Evolutionary conservation across 192 early-diverging fungal genomes (phyloP), one percentile per base, ranked within the genome.

Genomic region (Gonapodya prolifera): DNA sequence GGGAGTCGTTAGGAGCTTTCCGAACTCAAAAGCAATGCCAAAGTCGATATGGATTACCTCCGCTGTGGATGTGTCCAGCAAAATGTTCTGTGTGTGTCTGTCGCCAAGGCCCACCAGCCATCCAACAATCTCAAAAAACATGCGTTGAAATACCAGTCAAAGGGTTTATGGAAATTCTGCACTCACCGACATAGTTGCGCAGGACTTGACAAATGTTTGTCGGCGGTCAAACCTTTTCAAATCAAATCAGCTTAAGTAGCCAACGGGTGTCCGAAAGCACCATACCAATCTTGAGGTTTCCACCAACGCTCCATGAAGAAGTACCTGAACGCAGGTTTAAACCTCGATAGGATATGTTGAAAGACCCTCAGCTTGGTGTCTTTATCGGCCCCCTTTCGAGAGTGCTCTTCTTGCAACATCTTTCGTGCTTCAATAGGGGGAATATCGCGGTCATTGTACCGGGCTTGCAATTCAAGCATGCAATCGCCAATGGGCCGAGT

Each of bases 21-120:
- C 97, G 80, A 94, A 90, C 77, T 98, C 97, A 85, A 98, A 98
- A 17, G 95, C 94, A 69, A 98, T 96, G 18, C 96, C 96, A 61
- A 97, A 89, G 81, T 98, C 97, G 45, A 98, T 98, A 81, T 98
- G 97, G 35, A 98, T 89, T 16, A 97, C 77, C 74, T 96, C 95
- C 1, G 92, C 97, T 0, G 92, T 89, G 1, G 80, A 80, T 70
- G 85, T 84, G 78, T 98, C 94, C 1, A 98, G 84, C 76, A 98
- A 78, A 30, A 97, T 96, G 81, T 98, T 98, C 78, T 95, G 93
- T 75, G 93, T 80, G 80, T 98, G 97, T 0, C 97, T 87, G 82
- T 98, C 97, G 30, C 96, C 96, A 1, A 97, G 82, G 2, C 96
- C 77, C 34, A 61, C 34, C 23, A 76, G 29, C 76, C 76, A 76